Conservation (phyloP, 805 yeast species). For the Teunomyces tritomae region DNA sequence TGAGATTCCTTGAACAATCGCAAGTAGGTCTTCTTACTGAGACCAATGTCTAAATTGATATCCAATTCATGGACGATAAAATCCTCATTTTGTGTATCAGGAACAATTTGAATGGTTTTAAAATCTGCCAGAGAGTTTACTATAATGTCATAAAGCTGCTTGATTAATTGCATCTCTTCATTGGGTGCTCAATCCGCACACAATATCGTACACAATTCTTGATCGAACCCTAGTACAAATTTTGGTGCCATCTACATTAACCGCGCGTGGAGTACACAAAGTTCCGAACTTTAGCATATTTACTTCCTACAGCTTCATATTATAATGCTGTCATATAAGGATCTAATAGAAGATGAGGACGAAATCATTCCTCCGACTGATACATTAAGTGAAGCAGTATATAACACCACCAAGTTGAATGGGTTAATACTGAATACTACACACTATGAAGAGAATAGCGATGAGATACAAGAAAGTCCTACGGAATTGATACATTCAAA, state of each 20-base stretch:
- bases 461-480: neutral
- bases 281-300: too few species aligned
- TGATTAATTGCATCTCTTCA: neutral
- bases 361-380: slow-evolving; percentile 27
- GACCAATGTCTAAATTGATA: slow-evolving; percentile 27
- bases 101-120: slow-evolving; percentile 11
- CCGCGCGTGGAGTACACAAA: neutral
- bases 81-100: slow-evolving; percentile 1
- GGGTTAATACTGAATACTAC: neutral
- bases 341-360: slow-evolving; percentile 1
- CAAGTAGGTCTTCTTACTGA: slow-evolving; percentile 29
- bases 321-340: neutral
- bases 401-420: slow-evolving; percentile 23
- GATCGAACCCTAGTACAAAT: too few species aligned
- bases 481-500: neutral
- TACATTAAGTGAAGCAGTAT: slow-evolving; percentile 29
- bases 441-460: neutral
- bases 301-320: neutral
- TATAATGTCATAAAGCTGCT: neutral
- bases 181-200: too few species aligned
- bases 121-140: neutral
- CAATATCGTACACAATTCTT: too few species aligned
- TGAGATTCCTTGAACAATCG: slow-evolving; percentile 33
- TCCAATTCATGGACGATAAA: slow-evolving; percentile 6
- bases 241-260: too few species aligned